phyloP scores from a whole-genome alignment of 805 yeast genomes.

The Yarrowia sp. region DNA sequence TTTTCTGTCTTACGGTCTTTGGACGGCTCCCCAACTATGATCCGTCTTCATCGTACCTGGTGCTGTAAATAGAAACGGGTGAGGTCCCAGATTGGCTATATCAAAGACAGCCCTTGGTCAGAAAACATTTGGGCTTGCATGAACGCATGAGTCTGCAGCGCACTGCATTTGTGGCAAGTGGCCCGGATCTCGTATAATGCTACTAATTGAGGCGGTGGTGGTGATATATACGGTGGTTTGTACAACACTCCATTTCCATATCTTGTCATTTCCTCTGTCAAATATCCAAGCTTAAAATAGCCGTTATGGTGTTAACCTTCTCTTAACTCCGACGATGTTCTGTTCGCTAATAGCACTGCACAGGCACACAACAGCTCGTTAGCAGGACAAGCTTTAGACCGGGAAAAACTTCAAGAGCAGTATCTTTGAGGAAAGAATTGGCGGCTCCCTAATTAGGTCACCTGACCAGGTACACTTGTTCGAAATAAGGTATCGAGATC shows the following conservation, averaged over 20 bases:
- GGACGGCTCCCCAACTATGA: no score
- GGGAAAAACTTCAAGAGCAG: constrained; percentile 5
- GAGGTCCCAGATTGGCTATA: background rate
- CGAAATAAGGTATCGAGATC: background rate
- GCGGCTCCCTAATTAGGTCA: background rate
- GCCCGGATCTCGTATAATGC: background rate
- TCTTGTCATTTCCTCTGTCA: background rate
- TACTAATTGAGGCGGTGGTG: background rate
- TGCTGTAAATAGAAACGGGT: no score
- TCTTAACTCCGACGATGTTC: constrained; percentile 1
- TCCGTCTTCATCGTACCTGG: no score
- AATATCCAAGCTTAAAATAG: background rate
- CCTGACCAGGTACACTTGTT: background rate
- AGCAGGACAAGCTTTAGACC: background rate
- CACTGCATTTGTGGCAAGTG: constrained; percentile 10
- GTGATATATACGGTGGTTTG: no score
- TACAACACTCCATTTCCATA: no score
- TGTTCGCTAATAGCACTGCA: background rate
- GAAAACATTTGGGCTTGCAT: background rate
- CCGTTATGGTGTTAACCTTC: background rate
- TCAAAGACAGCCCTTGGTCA: background rate
- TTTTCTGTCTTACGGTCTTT: no score
- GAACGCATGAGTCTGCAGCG: background rate
- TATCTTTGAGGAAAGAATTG: background rate
- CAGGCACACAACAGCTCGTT: background rate